Percentiles rank a stretch among this genome's conserved stretches.
Evolutionary conservation across 192 early-diverging fungal genomes (phyloP).

Genomic region (Backusella macrospora): DNA sequence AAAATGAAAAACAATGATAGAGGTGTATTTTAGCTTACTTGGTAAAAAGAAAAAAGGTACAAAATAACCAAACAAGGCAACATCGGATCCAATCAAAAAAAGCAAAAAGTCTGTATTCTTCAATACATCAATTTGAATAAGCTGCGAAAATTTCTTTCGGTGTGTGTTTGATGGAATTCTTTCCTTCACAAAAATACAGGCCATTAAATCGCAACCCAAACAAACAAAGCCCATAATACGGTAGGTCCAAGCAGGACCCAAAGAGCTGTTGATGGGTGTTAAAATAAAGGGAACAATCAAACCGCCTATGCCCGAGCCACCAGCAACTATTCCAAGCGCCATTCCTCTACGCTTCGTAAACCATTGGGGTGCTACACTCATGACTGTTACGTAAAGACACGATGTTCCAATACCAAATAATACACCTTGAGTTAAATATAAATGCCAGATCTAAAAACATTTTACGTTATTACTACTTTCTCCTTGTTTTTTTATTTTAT

Average conservation of each 20-base stretch:
- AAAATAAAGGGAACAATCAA: constrained; percentile 62
- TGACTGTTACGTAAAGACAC: constrained; percentile 20
- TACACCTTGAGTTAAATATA: constrained; percentile 61
- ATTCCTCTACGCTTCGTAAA: constrained; percentile 58
- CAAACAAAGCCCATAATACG: constrained; percentile 37
- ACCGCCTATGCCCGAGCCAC: constrained; percentile 76
- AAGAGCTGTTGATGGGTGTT: constrained; percentile 51
- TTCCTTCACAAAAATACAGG: constrained; percentile 24
- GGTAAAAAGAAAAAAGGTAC: constrained; percentile 39
- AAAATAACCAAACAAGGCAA: constrained; percentile 31
- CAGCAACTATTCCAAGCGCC: constrained; percentile 55
- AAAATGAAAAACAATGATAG: not conserved
- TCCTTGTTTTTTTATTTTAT: not conserved
- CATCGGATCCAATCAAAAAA: constrained; percentile 25
- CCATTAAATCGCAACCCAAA: constrained; percentile 1
- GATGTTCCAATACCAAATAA: constrained; percentile 56
- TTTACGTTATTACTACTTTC: not conserved
- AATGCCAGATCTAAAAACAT: constrained; percentile 55
- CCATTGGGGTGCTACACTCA: constrained; percentile 56
- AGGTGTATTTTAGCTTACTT: not conserved
- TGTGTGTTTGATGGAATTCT: not conserved
- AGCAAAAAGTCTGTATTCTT: constrained; percentile 27
- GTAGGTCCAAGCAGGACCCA: constrained; percentile 59
- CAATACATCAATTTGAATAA: constrained; percentile 29
- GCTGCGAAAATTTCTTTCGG: not conserved